Conservation (phyloP, 495 filamentous ascomycete species). For the Geoglossum glabrum region DNA sequence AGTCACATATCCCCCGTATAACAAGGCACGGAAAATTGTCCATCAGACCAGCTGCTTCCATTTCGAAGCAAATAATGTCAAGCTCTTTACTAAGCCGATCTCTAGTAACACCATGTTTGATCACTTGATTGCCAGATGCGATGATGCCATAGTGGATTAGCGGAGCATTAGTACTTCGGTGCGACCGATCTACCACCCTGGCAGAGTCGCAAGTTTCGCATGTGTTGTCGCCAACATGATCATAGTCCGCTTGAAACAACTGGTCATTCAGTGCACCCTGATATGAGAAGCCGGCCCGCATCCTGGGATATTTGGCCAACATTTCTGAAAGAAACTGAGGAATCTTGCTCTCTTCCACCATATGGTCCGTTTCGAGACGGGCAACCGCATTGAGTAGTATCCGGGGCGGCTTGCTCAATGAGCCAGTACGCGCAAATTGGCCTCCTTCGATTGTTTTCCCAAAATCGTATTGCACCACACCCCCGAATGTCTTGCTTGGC, state of each 20-base stretch:
- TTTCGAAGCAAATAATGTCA: background rate
- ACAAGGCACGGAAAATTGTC: constrained; percentile 9
- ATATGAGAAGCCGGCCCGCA: background rate
- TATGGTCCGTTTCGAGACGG: background rate
- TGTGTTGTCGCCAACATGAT: background rate
- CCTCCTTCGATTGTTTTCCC: background rate
- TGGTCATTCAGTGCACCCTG: background rate
- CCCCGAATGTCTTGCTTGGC: background rate
- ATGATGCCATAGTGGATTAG: background rate
- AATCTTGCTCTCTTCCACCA: background rate
- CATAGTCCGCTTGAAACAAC: background rate
- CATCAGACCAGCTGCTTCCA: constrained; percentile 4
- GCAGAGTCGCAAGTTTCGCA: background rate
- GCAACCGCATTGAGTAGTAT: background rate
- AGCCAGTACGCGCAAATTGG: background rate
- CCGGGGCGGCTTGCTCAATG: background rate
- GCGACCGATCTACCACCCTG: background rate
- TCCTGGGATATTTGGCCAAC: background rate
- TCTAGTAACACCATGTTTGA: background rate
- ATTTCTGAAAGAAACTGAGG: background rate
- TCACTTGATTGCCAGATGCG: background rate
- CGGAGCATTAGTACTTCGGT: background rate
- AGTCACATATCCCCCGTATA: constrained; percentile 13
- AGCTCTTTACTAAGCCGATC: background rate
- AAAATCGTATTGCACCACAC: background rate